Evolutionary conservation across 2,329 filamentous ascomycete genomes (phyloP).

Genomic region (Penicillium hesseltinei): DNA sequence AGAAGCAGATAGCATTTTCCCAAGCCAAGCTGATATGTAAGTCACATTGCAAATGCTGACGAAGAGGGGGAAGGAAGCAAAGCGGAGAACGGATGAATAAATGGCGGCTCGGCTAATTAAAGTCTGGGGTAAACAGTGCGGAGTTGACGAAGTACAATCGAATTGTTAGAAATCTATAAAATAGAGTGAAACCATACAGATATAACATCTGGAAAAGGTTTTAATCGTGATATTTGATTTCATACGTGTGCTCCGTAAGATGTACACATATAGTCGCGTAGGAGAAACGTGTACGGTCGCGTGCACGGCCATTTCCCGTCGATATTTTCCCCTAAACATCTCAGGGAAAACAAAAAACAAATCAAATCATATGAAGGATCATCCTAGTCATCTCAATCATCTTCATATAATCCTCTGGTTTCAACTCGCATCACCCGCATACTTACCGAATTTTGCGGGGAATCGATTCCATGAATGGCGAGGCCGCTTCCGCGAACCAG

Average conservation of each 20-base stretch:
- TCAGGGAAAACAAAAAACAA: background rate
- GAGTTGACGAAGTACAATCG: background rate
- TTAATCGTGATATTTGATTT: background rate
- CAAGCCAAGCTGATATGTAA: background rate
- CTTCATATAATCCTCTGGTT: background rate
- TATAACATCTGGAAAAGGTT: background rate
- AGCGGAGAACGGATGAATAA: constrained; percentile 14
- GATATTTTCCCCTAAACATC: background rate
- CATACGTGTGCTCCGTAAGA: background rate
- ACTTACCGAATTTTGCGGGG: background rate
- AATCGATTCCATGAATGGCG: constrained; percentile 33
- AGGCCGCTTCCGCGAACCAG: constrained; percentile 30
- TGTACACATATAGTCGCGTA: background rate
- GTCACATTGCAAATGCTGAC: constrained; percentile 1
- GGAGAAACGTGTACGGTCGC: background rate
- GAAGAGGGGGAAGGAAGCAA: constrained; percentile 9
- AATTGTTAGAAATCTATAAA: background rate
- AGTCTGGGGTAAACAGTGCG: background rate
- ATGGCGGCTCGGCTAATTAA: constrained; percentile 13
- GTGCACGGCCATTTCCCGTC: background rate
- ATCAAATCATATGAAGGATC: background rate
- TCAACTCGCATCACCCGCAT: background rate
- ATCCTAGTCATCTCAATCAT: background rate
- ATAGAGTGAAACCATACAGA: background rate
- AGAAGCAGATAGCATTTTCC: constrained; percentile 20